Percentiles rank a stretch among this genome's conserved stretches.
Evolutionary conservation across 768 basidiomycete genomes (phyloP).

Genomic region (Hysterangium stoloniferum): DNA sequence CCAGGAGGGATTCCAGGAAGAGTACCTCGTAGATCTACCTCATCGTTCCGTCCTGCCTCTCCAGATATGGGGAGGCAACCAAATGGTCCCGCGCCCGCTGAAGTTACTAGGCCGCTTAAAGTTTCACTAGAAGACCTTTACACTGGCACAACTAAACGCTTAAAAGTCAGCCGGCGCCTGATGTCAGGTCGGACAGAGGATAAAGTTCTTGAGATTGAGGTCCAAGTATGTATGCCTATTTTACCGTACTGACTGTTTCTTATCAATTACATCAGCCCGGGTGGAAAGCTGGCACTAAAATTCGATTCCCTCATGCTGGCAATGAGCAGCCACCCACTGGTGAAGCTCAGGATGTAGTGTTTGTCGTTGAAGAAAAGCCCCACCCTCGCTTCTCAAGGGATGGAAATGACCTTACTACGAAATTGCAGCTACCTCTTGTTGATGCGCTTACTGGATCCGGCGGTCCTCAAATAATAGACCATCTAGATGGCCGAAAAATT

Average conservation of each 20-base stretch:
- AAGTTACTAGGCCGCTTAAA: constrained; percentile 78
- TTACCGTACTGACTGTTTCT: constrained; percentile 21
- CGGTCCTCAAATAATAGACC: constrained; percentile 50
- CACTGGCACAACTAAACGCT: constrained; percentile 74
- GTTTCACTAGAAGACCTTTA: constrained; percentile 83
- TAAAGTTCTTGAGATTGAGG: constrained; percentile 72
- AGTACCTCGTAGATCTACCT: constrained; percentile 31
- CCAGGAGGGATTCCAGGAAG: constrained; percentile 52
- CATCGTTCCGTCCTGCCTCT: neutral
- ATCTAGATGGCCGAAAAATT: constrained; percentile 74
- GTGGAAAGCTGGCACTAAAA: constrained; percentile 95
- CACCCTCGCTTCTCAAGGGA: constrained; percentile 70
- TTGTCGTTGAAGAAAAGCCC: constrained; percentile 93
- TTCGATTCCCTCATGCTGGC: constrained; percentile 81
- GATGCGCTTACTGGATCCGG: constrained; percentile 68
- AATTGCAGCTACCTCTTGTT: constrained; percentile 61
- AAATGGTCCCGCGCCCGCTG: constrained; percentile 30
- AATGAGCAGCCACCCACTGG: constrained; percentile 59
- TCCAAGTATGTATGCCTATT: constrained; percentile 27
- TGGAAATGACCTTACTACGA: constrained; percentile 69
- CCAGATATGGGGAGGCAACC: constrained; percentile 19
- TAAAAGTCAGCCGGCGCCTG: constrained; percentile 75
- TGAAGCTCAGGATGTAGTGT: constrained; percentile 85
- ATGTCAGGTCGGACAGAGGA: constrained; percentile 74
- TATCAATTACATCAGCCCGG: constrained; percentile 45